A percentile compares a stretch with the other conserved stretches of the same genome.
Evolutionary conservation across 305 asterid species (phyloP).

Genomic region (Fraxinus angustifolia): DNA sequence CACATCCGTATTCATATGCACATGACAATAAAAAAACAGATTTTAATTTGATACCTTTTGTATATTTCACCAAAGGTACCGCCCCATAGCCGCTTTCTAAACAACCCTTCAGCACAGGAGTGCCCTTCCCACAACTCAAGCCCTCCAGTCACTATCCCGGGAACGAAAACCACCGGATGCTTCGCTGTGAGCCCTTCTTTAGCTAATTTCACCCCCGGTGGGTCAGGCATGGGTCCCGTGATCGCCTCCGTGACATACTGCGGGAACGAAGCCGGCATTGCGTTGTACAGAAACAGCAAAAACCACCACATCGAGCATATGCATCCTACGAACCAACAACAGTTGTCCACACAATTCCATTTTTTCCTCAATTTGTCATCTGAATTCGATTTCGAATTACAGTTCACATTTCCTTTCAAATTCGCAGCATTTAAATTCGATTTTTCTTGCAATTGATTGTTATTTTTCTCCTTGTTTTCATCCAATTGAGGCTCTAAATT

Average conservation of each 20-base stretch:
- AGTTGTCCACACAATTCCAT: conserved; percentile 63
- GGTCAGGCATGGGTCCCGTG: conserved; percentile 75
- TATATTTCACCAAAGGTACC: conserved; percentile 87
- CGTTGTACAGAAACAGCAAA: conserved; percentile 55
- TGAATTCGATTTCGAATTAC: conserved; percentile 21
- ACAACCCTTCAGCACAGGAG: conserved; percentile 85
- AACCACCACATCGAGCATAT: conserved; percentile 82
- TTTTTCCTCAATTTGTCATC: conserved; percentile 29
- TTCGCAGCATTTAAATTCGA: conserved; percentile 18
- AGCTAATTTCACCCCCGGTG: conserved; percentile 76
- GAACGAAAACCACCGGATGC: conserved; percentile 89
- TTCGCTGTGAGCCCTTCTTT: conserved; percentile 67
- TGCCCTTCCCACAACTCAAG: conserved; percentile 93
- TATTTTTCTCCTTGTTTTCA: conserved; percentile 21
- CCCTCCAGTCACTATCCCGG: conserved; percentile 93
- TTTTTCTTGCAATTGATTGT: conserved; percentile 20
- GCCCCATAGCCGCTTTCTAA: conserved; percentile 90
- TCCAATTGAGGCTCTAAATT: conserved; percentile 25
- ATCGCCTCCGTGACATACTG: conserved; percentile 79
- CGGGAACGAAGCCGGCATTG: conserved; percentile 79
- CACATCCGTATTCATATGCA: not conserved
- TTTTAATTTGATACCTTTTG: conserved; percentile 47
- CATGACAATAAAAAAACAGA: not conserved
- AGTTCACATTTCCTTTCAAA: conserved; percentile 17
- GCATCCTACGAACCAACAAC: conserved; percentile 80